A percentile compares a stretch with the other conserved stretches of the same genome.
Conservation (phyloP, 805 yeast genomes). For the Metschnikowia cubensis region DNA sequence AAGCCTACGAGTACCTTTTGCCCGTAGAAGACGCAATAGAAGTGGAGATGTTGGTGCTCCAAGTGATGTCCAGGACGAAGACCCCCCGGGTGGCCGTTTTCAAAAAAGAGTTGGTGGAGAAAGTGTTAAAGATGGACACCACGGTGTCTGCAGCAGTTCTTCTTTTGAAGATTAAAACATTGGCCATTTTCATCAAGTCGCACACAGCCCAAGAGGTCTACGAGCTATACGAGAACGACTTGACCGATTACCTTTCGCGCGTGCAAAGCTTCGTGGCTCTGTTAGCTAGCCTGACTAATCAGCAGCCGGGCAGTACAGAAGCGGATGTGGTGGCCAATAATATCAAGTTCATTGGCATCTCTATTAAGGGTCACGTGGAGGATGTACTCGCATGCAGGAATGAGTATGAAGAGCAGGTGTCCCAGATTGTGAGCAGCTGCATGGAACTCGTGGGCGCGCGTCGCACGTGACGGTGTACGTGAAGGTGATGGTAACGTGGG, state of each 20-base stretch:
- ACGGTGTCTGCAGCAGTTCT: conserved; percentile 10
- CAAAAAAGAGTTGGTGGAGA: conserved; percentile 4
- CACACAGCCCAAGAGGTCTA: conserved; percentile 2
- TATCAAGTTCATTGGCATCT: conserved; percentile 29
- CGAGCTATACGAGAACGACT: conserved; percentile 6
- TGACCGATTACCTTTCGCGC: conserved; percentile 8
- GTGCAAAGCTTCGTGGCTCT: conserved; percentile 14
- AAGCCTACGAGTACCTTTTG: conserved; percentile 13
- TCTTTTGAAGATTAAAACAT: conserved; percentile 13
- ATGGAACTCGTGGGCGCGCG: not conserved
- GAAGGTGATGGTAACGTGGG: too few species aligned
- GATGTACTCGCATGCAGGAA: not conserved
- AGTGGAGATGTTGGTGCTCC: conserved; percentile 22
- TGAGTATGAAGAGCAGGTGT: not conserved
- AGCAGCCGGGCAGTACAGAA: not conserved
- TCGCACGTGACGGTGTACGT: not conserved
- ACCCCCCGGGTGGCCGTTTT: conserved; percentile 5
- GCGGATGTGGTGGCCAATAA: conserved; percentile 26
- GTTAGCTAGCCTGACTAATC: conserved; percentile 6
- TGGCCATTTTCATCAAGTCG: conserved; percentile 12
- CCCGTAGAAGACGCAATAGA: conserved; percentile 19
- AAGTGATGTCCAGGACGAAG: conserved; percentile 7
- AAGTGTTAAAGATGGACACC: conserved; percentile 4
- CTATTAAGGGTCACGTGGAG: conserved; percentile 6
- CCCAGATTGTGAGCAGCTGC: not conserved